A percentile compares a stretch with the other conserved stretches of the same genome.
Evolutionary conservation across 1,284 basidiomycete genomes (phyloP).

Genomic region (Melampsora americana): DNA sequence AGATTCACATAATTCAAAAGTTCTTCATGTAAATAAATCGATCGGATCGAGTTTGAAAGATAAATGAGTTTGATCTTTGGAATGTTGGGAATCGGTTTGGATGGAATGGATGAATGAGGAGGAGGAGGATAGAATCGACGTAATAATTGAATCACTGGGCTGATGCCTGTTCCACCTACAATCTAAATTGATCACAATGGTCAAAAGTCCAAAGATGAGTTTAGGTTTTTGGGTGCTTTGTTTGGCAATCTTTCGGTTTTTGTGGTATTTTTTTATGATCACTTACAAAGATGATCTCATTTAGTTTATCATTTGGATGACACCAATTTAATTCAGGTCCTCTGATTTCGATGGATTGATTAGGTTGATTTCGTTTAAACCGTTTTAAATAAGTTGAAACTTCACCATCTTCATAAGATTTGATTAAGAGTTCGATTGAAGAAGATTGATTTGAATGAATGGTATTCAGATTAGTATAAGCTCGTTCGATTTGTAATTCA

Average conservation of each 20-base stretch:
- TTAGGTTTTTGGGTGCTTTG: too few species aligned
- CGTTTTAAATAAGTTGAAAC: background rate
- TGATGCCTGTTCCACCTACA: conserved; percentile 40
- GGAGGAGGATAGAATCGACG: background rate
- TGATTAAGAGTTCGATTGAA: conserved; percentile 30
- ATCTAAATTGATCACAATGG: conserved; percentile 23
- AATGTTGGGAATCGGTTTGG: background rate
- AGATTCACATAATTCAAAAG: background rate
- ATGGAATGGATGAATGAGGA: background rate
- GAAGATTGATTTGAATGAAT: background rate
- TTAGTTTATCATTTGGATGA: conserved; percentile 4
- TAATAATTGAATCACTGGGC: conserved; percentile 30
- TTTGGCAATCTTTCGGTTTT: background rate
- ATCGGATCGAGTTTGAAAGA: conserved; percentile 10
- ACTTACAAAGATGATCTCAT: conserved; percentile 40
- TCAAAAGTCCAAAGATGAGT: background rate
- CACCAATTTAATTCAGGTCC: conserved; percentile 37
- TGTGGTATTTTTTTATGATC: background rate
- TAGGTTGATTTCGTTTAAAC: too few species aligned
- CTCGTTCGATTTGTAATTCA: conserved; percentile 37
- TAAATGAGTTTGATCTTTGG: conserved; percentile 38
- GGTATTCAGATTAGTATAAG: conserved; percentile 29
- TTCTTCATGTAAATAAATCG: conserved; percentile 22
- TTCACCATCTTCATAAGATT: conserved; percentile 31
- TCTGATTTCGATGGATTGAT: conserved; percentile 15